Percentiles rank a stretch among this genome's conserved stretches.
Evolutionary conservation across 768 basidiomycete species (phyloP).

Genomic region (Tricholoma matsutake): DNA sequence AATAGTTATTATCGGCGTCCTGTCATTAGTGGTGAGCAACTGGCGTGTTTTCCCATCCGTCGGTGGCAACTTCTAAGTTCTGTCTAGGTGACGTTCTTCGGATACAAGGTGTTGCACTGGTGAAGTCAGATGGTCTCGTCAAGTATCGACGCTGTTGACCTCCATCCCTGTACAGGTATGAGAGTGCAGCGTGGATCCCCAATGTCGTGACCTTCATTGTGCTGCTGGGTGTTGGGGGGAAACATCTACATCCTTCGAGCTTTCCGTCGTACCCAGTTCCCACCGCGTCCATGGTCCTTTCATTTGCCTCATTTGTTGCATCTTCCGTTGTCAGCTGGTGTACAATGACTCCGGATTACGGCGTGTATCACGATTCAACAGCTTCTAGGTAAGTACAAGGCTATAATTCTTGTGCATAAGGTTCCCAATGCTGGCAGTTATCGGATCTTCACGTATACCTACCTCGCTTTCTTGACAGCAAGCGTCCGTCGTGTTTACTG

Average conservation of each 20-base stretch:
- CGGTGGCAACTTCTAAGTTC: background rate
- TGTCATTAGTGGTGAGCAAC: slow-evolving; percentile 34
- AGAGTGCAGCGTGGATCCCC: slow-evolving; percentile 67
- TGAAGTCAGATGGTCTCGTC: slow-evolving; percentile 23
- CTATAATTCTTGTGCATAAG: background rate
- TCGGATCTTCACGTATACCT: slow-evolving; percentile 62
- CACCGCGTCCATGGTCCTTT: slow-evolving; percentile 28
- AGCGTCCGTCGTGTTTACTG: slow-evolving; percentile 38
- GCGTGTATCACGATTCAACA: slow-evolving; percentile 37
- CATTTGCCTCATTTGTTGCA: slow-evolving; percentile 35
- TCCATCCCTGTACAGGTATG: slow-evolving; percentile 32
- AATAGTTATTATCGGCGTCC: slow-evolving; percentile 38
- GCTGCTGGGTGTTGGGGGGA: slow-evolving; percentile 61
- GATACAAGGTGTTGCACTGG: slow-evolving; percentile 59
- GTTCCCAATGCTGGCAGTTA: slow-evolving; percentile 29
- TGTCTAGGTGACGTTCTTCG: slow-evolving; percentile 54
- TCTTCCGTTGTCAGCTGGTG: slow-evolving; percentile 41
- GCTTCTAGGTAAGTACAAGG: slow-evolving; percentile 26
- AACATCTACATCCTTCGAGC: slow-evolving; percentile 38
- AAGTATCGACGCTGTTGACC: background rate
- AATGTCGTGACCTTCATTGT: slow-evolving; percentile 60
- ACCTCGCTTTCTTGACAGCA: slow-evolving; percentile 60
- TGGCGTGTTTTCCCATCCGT: background rate
- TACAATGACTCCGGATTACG: slow-evolving; percentile 42
- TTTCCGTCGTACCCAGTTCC: slow-evolving; percentile 22